These are phyloP conservation scores for Solanum rostratum DNA, from an alignment of 257 asterid species.

Conservation along the genomic window DNA sequence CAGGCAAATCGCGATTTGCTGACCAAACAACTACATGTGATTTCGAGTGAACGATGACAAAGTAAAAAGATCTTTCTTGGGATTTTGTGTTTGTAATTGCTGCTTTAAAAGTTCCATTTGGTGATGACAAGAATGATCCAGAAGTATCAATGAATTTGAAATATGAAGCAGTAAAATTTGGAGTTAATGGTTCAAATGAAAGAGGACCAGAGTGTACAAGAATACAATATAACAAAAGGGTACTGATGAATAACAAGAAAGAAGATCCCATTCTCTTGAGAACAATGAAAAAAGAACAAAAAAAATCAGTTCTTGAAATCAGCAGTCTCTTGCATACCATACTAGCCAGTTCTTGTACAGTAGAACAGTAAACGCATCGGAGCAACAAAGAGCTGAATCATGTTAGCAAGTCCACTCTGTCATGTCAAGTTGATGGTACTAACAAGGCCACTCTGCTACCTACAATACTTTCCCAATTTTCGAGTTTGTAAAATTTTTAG, in stretches of 20 bases:
- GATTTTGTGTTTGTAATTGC: slow-evolving; percentile 33
- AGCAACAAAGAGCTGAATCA: not conserved
- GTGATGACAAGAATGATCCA: slow-evolving; percentile 48
- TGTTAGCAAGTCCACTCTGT: not conserved
- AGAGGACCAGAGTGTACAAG: not conserved
- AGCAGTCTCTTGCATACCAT: not conserved
- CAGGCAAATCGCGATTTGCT: slow-evolving; percentile 52
- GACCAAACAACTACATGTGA: slow-evolving; percentile 56
- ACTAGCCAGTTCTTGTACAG: not conserved
- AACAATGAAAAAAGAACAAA: not conserved
- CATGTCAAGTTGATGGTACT: not conserved
- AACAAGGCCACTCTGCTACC: not conserved
- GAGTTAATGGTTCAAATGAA: slow-evolving; percentile 7
- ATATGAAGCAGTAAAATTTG: slow-evolving; percentile 43
- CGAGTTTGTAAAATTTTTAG: not conserved
- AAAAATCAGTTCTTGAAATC: not conserved
- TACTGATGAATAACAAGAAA: not conserved
- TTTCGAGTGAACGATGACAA: slow-evolving; percentile 42
- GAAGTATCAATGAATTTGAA: slow-evolving; percentile 15
- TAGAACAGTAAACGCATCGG: not conserved
- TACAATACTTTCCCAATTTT: not conserved
- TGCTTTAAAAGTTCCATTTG: slow-evolving; percentile 44
- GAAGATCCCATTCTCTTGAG: not conserved
- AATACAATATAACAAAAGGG: not conserved
- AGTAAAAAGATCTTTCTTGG: slow-evolving; percentile 32